These are phyloP conservation scores for Lentinus polychrous DNA, from an alignment of 1,284 basidiomycete species.

Conservation along the genomic window DNA sequence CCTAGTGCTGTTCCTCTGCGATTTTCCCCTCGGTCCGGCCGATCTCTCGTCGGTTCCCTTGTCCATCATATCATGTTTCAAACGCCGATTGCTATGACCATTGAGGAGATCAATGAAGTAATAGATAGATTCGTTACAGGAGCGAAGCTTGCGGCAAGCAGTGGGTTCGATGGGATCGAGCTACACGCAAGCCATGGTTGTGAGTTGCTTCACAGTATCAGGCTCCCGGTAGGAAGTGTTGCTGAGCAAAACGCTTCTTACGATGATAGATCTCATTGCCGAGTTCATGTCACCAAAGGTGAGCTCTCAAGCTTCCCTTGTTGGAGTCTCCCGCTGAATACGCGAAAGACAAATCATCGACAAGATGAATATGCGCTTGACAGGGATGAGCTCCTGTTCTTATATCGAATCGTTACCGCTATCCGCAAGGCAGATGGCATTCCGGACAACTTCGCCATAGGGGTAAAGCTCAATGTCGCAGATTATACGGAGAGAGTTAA, in stretches of 20 bases:
- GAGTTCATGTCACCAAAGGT: slow-evolving; percentile 83
- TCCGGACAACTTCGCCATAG: slow-evolving; percentile 62
- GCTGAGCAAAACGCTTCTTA: slow-evolving; percentile 7
- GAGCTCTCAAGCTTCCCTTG: slow-evolving; percentile 10
- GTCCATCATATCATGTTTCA: slow-evolving; percentile 55
- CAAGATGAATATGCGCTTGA: slow-evolving; percentile 52
- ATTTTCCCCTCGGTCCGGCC: slow-evolving; percentile 16
- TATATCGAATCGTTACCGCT: slow-evolving; percentile 55
- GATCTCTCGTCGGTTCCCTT: slow-evolving; percentile 19
- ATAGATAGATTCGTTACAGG: slow-evolving; percentile 67
- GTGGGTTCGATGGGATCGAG: slow-evolving; percentile 88
- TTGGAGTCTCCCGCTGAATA: background rate
- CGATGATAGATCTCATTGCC: slow-evolving; percentile 71
- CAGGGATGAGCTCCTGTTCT: slow-evolving; percentile 48
- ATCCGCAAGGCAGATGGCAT: slow-evolving; percentile 48
- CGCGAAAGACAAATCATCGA: slow-evolving; percentile 59
- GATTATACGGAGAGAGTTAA: slow-evolving; percentile 56
- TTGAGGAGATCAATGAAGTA: slow-evolving; percentile 54
- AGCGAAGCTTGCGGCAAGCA: slow-evolving; percentile 56
- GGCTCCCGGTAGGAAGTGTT: background rate
- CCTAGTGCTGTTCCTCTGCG: slow-evolving; percentile 64
- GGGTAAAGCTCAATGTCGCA: slow-evolving; percentile 83
- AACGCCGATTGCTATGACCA: slow-evolving; percentile 54
- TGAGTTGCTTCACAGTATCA: slow-evolving; percentile 29
- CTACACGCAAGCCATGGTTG: slow-evolving; percentile 89